A percentile compares a stretch with the other conserved stretches of the same genome.
phyloP scores from a whole-genome alignment of 164 flowering plant species.

The Pachysandra terminalis region DNA sequence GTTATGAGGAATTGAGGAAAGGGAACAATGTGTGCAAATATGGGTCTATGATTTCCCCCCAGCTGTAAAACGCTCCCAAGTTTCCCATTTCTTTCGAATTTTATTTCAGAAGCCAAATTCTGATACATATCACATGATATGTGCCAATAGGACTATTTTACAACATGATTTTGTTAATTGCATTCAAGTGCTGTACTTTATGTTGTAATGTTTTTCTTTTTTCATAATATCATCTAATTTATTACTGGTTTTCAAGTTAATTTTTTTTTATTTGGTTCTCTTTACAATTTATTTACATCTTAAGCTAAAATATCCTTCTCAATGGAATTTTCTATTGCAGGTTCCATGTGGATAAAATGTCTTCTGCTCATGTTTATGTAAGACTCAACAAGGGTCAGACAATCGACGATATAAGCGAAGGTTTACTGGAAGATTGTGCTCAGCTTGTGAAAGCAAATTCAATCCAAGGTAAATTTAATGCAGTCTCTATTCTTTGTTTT shows the following conservation, averaged over 20 bases:
- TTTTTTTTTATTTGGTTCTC: not conserved
- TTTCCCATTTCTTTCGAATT: no score
- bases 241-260: not conserved
- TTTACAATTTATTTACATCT: no score
- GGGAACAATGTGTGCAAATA: no score
- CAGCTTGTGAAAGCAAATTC: slow-evolving; percentile 99
- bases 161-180: no score
- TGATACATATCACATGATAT: no score
- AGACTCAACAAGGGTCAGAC: slow-evolving; percentile 88
- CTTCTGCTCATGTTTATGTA: slow-evolving; percentile 97
- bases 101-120: no score
- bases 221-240: not conserved
- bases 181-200: not conserved
- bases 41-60: no score
- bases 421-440: slow-evolving; percentile 91
- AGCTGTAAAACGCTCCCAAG: no score
- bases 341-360: slow-evolving; percentile 99
- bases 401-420: slow-evolving; percentile 85
- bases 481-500: not conserved
- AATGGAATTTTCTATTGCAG: slow-evolving; percentile 33
- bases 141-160: no score
- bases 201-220: no score
- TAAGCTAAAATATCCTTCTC: not conserved
- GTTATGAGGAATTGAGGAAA: no score
- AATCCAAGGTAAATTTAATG: slow-evolving; percentile 67